A percentile compares a stretch with the other conserved stretches of the same genome.
phyloP scores from a whole-genome alignment of 2,329 filamentous ascomycete species.

The Epichloe sp. region DNA sequence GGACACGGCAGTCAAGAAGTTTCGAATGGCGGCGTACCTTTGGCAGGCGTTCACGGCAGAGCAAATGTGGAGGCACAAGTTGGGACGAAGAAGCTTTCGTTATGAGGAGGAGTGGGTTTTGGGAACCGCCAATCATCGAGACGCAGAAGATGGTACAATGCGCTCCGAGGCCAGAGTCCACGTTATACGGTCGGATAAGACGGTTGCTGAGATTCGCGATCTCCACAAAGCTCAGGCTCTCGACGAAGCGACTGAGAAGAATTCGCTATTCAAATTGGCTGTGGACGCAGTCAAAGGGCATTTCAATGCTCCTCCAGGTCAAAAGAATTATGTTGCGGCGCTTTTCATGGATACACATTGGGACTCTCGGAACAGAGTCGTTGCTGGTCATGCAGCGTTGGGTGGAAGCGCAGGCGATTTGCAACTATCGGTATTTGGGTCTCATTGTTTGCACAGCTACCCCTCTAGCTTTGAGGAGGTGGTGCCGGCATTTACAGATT shows the following conservation, averaged over 20 bases:
- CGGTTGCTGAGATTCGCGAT: constrained; percentile 69
- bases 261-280: constrained; percentile 65
- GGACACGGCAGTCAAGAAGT: constrained; percentile 73
- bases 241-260: constrained; percentile 51
- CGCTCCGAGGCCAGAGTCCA: constrained; percentile 87
- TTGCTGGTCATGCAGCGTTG: constrained; percentile 74
- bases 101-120: constrained; percentile 93
- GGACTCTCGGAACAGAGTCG: constrained; percentile 57
- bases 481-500: constrained; percentile 77
- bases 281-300: constrained; percentile 64
- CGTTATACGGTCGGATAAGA: constrained; percentile 69
- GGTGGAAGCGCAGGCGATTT: constrained; percentile 61
- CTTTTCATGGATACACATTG: constrained; percentile 81
- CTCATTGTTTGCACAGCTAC: constrained; percentile 83
- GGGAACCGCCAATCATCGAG: constrained; percentile 65
- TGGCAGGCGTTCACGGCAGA: constrained; percentile 97
- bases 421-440: constrained; percentile 81
- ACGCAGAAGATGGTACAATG: constrained; percentile 58
- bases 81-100: constrained; percentile 74
- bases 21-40: constrained; percentile 86
- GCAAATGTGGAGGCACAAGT: constrained; percentile 83
- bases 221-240: constrained; percentile 71
- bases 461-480: constrained; percentile 83
- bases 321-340: constrained; percentile 80
- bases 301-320: constrained; percentile 60